These are phyloP conservation scores for Xylaria cubensis DNA, from an alignment of 495 filamentous ascomycete species.

Conservation along the genomic window DNA sequence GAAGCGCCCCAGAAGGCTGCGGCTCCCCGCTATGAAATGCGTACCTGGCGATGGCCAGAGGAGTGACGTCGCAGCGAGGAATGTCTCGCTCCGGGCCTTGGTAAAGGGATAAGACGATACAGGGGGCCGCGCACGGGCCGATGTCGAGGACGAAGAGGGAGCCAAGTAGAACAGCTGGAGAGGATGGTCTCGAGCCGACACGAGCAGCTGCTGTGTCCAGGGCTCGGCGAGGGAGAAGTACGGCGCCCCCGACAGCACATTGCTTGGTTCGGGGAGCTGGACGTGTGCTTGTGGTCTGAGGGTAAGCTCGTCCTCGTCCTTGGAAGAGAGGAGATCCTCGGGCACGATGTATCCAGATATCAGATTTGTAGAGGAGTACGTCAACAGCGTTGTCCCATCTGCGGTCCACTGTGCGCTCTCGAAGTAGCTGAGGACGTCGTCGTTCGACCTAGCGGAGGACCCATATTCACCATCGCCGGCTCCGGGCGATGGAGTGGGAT, in stretches of 20 bases:
- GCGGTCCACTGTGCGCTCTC: slow-evolving; percentile 67
- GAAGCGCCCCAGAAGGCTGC: slow-evolving; percentile 76
- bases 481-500: neutral
- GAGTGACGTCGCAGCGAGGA: slow-evolving; percentile 77
- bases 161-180: slow-evolving; percentile 67
- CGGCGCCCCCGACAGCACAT: slow-evolving; percentile 74
- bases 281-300: slow-evolving; percentile 69
- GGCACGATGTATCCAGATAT: slow-evolving; percentile 78
- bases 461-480: neutral
- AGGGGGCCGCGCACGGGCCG: slow-evolving; percentile 50
- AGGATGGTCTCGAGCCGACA: slow-evolving; percentile 71
- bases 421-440: slow-evolving; percentile 54
- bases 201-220: slow-evolving; percentile 71
- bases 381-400: slow-evolving; percentile 83
- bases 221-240: slow-evolving; percentile 70
- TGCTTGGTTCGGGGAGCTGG: slow-evolving; percentile 70
- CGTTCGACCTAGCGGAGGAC: neutral
- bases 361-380: slow-evolving; percentile 71
- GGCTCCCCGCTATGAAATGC: slow-evolving; percentile 74
- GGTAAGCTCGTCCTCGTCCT: slow-evolving; percentile 39
- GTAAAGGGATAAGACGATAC: slow-evolving; percentile 73
- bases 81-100: slow-evolving; percentile 76
- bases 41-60: slow-evolving; percentile 67
- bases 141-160: slow-evolving; percentile 35
- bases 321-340: slow-evolving; percentile 67